These are phyloP conservation scores for Saccharomyces hybrid DNA, from an alignment of 1,139 yeast species.

Conservation along the genomic window DNA sequence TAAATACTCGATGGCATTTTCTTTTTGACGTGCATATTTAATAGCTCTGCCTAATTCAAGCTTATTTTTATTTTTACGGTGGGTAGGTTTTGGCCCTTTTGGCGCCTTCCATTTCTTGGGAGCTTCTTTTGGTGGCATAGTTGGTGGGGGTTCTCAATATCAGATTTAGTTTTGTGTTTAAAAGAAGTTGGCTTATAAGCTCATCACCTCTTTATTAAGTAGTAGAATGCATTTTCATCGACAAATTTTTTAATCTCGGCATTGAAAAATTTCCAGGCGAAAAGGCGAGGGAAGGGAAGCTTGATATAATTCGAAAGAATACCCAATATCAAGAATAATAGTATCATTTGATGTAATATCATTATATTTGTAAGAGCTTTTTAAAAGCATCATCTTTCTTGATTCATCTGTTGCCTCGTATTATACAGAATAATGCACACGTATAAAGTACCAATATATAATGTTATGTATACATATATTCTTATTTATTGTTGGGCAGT, in stretches of 20 bases:
- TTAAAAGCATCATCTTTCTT: not conserved
- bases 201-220: not conserved
- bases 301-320: not conserved
- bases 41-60: slow-evolving; percentile 84
- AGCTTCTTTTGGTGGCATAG: slow-evolving; percentile 40
- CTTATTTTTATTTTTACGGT: slow-evolving; percentile 70
- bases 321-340: not conserved
- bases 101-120: slow-evolving; percentile 62
- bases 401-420: not conserved
- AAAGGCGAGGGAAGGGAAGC: not conserved
- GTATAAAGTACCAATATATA: not conserved
- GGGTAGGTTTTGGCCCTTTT: slow-evolving; percentile 86
- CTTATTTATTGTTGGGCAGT: slow-evolving; percentile 45
- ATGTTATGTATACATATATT: not conserved
- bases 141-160: not conserved
- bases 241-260: slow-evolving; percentile 1
- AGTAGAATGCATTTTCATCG: not conserved
- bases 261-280: not conserved
- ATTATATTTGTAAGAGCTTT: not conserved
- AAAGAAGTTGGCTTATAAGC: not conserved
- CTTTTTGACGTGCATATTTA: slow-evolving; percentile 63
- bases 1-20: slow-evolving; percentile 59
- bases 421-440: not conserved
- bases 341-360: too few relatives aligned
- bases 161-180: not conserved